These are phyloP conservation scores for Vitis hybrid DNA, from an alignment of 177 flowering plant species.

Conservation along the genomic window DNA sequence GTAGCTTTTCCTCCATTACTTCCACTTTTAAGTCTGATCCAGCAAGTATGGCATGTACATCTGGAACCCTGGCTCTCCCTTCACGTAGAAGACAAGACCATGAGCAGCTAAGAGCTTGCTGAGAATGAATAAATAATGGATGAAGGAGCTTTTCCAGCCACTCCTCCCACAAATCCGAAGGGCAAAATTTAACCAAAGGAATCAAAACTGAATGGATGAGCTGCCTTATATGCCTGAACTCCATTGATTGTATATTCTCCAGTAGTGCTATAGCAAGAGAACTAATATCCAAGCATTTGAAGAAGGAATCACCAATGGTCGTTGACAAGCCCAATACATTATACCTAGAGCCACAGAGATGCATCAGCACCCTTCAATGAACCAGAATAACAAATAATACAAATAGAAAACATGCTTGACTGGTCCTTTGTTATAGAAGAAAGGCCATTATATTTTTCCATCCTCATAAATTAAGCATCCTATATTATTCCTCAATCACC, in stretches of 20 bases:
- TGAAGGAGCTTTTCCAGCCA: constrained; percentile 80
- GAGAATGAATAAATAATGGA: constrained; percentile 66
- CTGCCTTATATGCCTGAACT: constrained; percentile 88
- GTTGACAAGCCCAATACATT: constrained; percentile 87
- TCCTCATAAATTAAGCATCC: too few species aligned
- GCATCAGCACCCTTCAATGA: constrained; percentile 1
- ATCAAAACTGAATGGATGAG: constrained; percentile 73
- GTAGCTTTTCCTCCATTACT: constrained; percentile 96
- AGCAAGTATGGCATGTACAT: constrained; percentile 44
- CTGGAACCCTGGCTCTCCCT: constrained; percentile 94
- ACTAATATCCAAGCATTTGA: constrained; percentile 52
- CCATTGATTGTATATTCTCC: constrained; percentile 92
- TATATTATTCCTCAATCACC: too few species aligned
- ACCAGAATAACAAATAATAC: background rate
- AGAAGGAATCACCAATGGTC: constrained; percentile 81
- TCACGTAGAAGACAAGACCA: constrained; percentile 84
- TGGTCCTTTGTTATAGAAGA: too few species aligned
- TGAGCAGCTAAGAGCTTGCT: constrained; percentile 72
- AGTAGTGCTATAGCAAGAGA: constrained; percentile 61
- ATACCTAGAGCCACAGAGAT: constrained; percentile 52
- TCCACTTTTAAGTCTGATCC: constrained; percentile 82
- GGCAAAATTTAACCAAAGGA: constrained; percentile 75
- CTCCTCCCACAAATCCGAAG: constrained; percentile 69
- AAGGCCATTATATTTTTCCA: too few species aligned
- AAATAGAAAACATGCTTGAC: background rate